Conservation (phyloP, 306 rosid genomes). For the Pterocarpus santalinus region DNA sequence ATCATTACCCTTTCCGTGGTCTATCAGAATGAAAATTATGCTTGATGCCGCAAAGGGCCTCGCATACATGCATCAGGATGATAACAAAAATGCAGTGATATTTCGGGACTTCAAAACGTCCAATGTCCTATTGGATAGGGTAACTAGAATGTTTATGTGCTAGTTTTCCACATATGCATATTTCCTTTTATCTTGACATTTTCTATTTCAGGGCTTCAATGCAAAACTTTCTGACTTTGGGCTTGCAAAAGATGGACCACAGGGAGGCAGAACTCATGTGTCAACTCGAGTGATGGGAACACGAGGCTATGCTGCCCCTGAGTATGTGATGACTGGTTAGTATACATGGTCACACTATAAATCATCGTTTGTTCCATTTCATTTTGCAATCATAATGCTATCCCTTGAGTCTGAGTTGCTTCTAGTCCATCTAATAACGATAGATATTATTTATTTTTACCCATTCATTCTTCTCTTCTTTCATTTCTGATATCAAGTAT, state of each 20-base stretch:
- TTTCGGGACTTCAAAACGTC: constrained; percentile 79
- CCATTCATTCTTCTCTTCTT: too few species aligned
- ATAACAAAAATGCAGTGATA: constrained; percentile 52
- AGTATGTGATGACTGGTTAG: constrained; percentile 77
- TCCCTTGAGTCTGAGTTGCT: background rate
- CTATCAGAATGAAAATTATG: constrained; percentile 61
- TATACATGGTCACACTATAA: constrained; percentile 2
- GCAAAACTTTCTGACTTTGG: constrained; percentile 83
- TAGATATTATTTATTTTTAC: too few species aligned
- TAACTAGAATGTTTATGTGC: background rate
- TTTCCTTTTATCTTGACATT: background rate
- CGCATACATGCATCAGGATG: constrained; percentile 73
- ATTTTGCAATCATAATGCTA: background rate
- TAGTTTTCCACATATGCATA: background rate
- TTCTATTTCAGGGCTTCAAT: constrained; percentile 60
- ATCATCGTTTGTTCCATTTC: background rate
- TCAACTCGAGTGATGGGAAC: constrained; percentile 76
- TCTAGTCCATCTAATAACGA: background rate
- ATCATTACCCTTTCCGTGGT: constrained; percentile 63
- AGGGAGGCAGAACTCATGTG: constrained; percentile 65
- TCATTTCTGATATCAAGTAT: too few species aligned
- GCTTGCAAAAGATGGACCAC: constrained; percentile 71
- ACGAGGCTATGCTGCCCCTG: constrained; percentile 74
- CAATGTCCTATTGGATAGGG: constrained; percentile 67
- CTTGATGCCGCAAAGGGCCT: constrained; percentile 80